These are phyloP conservation scores for Cladosporium cucumerinum DNA, from an alignment of 2,329 filamentous ascomycete species.

Conservation along the genomic window DNA sequence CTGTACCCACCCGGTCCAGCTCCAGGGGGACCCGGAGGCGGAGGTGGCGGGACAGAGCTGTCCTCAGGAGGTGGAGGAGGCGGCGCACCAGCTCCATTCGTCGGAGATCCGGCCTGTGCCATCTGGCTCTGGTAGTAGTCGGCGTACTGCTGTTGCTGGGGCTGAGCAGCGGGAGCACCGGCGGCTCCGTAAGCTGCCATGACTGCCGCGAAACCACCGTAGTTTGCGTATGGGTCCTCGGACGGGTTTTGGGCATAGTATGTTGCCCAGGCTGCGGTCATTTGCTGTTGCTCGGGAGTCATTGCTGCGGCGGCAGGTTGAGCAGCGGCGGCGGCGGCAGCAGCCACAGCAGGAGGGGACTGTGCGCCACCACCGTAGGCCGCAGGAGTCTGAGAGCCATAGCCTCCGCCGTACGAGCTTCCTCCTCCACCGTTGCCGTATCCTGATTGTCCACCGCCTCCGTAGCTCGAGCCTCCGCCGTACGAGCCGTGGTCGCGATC, in stretches of 20 bases:
- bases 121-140: conserved; percentile 17
- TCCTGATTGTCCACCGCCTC: conserved; percentile 34
- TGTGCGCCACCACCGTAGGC: conserved; percentile 27
- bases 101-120: conserved; percentile 14
- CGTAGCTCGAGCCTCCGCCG: conserved; percentile 38
- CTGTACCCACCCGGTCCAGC: conserved; percentile 56
- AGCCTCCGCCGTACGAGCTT: conserved; percentile 39
- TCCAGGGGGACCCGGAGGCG: conserved; percentile 54
- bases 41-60: conserved; percentile 56
- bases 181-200: conserved; percentile 19
- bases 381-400: conserved; percentile 24
- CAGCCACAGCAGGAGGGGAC: conserved; percentile 27
- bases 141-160: conserved; percentile 18
- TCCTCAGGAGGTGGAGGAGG: conserved; percentile 49
- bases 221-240: conserved; percentile 82
- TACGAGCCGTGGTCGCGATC: conserved; percentile 42
- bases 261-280: conserved; percentile 63
- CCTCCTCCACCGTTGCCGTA: conserved; percentile 34
- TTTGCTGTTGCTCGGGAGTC: conserved; percentile 23
- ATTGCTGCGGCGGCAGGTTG: conserved; percentile 18
- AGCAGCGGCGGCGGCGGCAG: conserved; percentile 23
- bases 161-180: not conserved
- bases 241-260: conserved; percentile 83
- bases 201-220: conserved; percentile 63
- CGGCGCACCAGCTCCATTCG: conserved; percentile 25